phyloP scores from a whole-genome alignment of 306 rosid genomes.

The Corylus americana region DNA sequence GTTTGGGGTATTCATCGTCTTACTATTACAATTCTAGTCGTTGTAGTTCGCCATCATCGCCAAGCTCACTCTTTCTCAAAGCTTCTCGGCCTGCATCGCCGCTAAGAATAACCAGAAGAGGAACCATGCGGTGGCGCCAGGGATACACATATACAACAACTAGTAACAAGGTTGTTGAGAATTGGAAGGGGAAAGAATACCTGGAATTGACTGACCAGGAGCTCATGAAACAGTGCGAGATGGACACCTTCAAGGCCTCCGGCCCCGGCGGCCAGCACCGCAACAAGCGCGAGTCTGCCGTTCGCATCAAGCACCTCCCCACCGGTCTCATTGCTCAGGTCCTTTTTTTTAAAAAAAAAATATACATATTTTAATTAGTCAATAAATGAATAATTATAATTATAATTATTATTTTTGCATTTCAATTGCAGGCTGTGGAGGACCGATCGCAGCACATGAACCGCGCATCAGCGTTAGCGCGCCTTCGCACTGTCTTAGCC shows the following conservation, averaged over 20 bases:
- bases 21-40: neutral
- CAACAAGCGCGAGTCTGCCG: slow-evolving; percentile 86
- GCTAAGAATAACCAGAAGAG: neutral
- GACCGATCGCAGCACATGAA: slow-evolving; percentile 95
- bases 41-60: neutral
- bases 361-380: neutral
- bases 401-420: slow-evolving; percentile 3
- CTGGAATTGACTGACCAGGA: slow-evolving; percentile 74
- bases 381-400: neutral
- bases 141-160: neutral
- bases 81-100: neutral
- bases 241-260: slow-evolving; percentile 72
- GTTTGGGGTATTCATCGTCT: neutral
- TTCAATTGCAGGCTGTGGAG: slow-evolving; percentile 66
- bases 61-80: neutral
- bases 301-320: slow-evolving; percentile 86
- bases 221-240: slow-evolving; percentile 71
- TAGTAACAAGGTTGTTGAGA: neutral
- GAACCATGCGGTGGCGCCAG: neutral
- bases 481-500: slow-evolving; percentile 83
- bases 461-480: slow-evolving; percentile 74
- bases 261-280: slow-evolving; percentile 99
- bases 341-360: neutral
- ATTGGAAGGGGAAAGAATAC: slow-evolving; percentile 38
- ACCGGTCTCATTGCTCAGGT: slow-evolving; percentile 84